These are phyloP conservation scores for Hypoxylon lenormandii DNA, from an alignment of 495 filamentous ascomycete species.

Conservation along the genomic window DNA sequence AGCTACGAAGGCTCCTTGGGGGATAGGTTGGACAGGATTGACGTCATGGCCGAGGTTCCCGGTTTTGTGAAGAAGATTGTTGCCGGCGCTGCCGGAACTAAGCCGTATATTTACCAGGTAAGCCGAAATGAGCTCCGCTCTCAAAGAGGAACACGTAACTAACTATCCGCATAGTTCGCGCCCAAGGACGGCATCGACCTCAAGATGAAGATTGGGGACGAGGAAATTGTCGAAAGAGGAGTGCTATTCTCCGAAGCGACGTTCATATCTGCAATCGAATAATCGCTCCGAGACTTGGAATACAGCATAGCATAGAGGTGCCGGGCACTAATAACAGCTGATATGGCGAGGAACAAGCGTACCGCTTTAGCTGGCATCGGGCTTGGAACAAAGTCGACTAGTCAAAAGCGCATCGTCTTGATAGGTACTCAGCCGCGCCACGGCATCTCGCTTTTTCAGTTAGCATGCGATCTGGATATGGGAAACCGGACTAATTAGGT, in stretches of 20 bases:
- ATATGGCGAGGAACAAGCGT: slow-evolving; percentile 1
- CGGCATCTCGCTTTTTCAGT: slow-evolving; percentile 10
- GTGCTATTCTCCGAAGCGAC: slow-evolving; percentile 84
- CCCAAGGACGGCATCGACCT: slow-evolving; percentile 71
- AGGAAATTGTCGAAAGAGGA: slow-evolving; percentile 81
- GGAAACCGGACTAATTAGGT: slow-evolving; percentile 13
- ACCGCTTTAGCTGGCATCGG: slow-evolving; percentile 1
- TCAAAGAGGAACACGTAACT: slow-evolving; percentile 1
- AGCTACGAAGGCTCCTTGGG: slow-evolving; percentile 75
- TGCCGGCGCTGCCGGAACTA: slow-evolving; percentile 84
- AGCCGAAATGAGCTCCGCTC: slow-evolving; percentile 27
- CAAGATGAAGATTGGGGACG: slow-evolving; percentile 84
- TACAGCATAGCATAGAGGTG: slow-evolving; percentile 23
- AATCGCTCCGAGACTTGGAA: slow-evolving; percentile 19
- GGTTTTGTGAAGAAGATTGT: slow-evolving; percentile 95
- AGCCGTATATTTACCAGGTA: slow-evolving; percentile 98
- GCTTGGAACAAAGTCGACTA: slow-evolving; percentile 7
- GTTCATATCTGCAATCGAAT: slow-evolving; percentile 75
- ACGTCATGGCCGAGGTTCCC: slow-evolving; percentile 96
- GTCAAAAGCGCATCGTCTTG: slow-evolving; percentile 10
- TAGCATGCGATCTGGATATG: slow-evolving; percentile 37
- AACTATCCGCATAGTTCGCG: slow-evolving; percentile 65
- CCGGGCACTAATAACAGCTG: slow-evolving; percentile 20
- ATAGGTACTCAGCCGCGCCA: slow-evolving; percentile 10
- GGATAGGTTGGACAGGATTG: slow-evolving; percentile 82